Base-by-base conservation (phyloP, 1,284 basidiomycete species). In the Porogramme epimiltina region DNA sequence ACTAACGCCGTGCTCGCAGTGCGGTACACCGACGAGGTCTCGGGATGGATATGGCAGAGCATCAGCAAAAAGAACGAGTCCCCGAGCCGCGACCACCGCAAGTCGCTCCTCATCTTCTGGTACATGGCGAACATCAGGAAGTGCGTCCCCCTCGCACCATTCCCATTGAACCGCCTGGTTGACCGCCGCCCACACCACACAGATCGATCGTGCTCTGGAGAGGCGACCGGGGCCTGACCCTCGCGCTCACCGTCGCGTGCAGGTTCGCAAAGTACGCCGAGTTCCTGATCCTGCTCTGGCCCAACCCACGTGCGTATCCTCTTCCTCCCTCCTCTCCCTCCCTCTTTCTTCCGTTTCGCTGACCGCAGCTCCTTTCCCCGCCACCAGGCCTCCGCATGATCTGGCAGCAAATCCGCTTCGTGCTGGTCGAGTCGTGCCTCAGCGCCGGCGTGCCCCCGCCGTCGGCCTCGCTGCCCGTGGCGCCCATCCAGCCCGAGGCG, bases 81-180 rank as follows among this genome's bases (percentile, higher is more conserved):
- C 10, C 45, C 45, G 1, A 15, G 20, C 11, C 45, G 41, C 37
- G 49, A 56, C 34, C 54, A 51, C 73, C 79, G 55, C 74, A 78
- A 9, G 73, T 87, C 86, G 10, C 85, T 85, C 67, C 87, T 84
- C 63, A 73, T 82, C 23, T 86, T 85, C 66, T 89, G 86, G 86
- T 85, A 87, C 65, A 77, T 87, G 43, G 75, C 73, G 53, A 76
- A 84, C 82, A 84, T 61, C 45, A 69, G 44, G 37, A 59, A 49
- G 57, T 59, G 39, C 42, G 49, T 40, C 11, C 42, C 22, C 18
- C 38, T 10, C 45, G 2, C 38, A 0, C 22, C 18, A 4, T 18
- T 15, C 4, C 5, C 23, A n/a, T 22, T 20, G 5, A 6, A 23
- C 8, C 23, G 8, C 6, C 25, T n/a, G n/a, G 10, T 15, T 42